Percentiles rank a stretch among this genome's conserved stretches.
Evolutionary conservation across 768 basidiomycete genomes (phyloP).

Genomic region (Lentinula sp.): DNA sequence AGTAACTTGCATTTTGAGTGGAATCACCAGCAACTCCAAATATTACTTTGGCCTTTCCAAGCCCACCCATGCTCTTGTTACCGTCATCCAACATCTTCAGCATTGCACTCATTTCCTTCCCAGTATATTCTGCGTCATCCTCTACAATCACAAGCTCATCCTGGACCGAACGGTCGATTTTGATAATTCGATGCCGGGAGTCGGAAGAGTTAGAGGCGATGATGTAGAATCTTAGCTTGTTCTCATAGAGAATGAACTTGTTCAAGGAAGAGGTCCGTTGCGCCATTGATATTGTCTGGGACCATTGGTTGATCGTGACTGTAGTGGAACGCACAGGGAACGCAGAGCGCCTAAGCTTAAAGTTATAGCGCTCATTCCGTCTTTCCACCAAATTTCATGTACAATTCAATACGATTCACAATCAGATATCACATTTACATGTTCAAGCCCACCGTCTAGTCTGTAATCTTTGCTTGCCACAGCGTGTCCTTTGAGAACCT

Average conservation of each 20-base stretch:
- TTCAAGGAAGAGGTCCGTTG: conserved; percentile 42
- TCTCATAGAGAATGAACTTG: conserved; percentile 93
- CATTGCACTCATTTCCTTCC: conserved; percentile 85
- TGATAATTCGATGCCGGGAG: conserved; percentile 85
- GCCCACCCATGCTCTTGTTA: conserved; percentile 81
- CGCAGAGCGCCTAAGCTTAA: not conserved
- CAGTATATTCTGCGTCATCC: conserved; percentile 84
- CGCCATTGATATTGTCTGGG: not conserved
- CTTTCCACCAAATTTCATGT: too few species aligned
- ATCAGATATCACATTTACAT: too few species aligned
- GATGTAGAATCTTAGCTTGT: conserved; percentile 83
- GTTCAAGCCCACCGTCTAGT: too few species aligned
- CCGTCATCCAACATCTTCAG: conserved; percentile 95
- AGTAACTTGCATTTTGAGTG: not conserved
- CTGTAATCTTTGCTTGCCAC: too few species aligned
- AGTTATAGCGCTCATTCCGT: too few species aligned
- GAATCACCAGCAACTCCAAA: conserved; percentile 75
- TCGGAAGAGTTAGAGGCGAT: conserved; percentile 88
- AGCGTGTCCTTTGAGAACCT: too few species aligned
- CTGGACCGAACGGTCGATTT: conserved; percentile 83
- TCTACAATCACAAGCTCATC: conserved; percentile 75
- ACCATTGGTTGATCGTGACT: not conserved
- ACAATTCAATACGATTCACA: too few species aligned
- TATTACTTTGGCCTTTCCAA: conserved; percentile 73
- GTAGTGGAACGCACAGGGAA: not conserved